Evolutionary conservation across 1,139 yeast genomes (phyloP), one percentile per base, ranked within the genome.

Genomic region (Sugiyamaella pinicola): DNA sequence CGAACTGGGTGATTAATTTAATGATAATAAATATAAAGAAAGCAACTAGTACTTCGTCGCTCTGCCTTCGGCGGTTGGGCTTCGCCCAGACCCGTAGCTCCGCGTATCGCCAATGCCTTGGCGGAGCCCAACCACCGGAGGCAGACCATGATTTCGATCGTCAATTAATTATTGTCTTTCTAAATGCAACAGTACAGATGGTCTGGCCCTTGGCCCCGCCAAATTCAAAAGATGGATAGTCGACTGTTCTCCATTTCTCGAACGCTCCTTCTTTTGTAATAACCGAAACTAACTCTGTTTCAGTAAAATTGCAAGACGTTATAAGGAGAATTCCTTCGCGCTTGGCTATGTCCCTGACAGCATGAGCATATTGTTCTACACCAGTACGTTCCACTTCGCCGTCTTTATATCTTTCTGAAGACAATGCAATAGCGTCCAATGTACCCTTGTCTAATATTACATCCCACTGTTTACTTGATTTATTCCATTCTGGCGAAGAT

Each of bases 221-320:
- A 70, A 90, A 93, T 67, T 84, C 81, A 66, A 89, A 89, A 6
- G 81, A 77, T 3, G 96, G 97, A 67, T 90, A 93, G 21, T 78
- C 69, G 46, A 91, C 80, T 39, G 74, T 75, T 57, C 81, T 81
- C 85, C 87, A 85, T 4, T 78, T 78, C 58, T 71, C 67, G 55
- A 87, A 69, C 1, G 65, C n/a, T 69, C 69, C 29, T 72, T 68
- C 18, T 72, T 69, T 7, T 1, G 79, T 71, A 38, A 90, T 78
- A 35, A 87, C 75, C 37, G 71, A 4, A 18, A 74, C 73, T 55
- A 93, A 75, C 66, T 93, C 99, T 0, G 74, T 72, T 62, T 87
- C 85, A 0, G 98, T 93, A 68, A 93, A 93, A 67, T 93, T 93
- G 70, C 99, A 95, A n/a, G 96, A 87, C 0, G 99, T 95, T 43